A percentile compares a stretch with the other conserved stretches of the same genome.
These are phyloP conservation scores for Talaromyces thailandensis DNA, from an alignment of 495 filamentous ascomycete species.

Conservation along the genomic window DNA sequence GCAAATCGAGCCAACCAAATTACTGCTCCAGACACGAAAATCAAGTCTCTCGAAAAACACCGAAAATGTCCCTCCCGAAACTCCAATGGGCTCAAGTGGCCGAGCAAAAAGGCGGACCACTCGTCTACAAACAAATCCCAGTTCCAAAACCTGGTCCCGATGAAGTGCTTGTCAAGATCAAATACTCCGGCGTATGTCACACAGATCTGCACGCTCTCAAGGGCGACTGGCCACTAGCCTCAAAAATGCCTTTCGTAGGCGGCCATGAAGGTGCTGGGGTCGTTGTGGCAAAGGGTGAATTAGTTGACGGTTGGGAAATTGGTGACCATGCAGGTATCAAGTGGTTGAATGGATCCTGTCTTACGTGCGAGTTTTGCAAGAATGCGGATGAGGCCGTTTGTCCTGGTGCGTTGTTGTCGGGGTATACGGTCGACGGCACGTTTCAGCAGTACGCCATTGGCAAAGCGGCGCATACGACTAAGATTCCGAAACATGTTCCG, in stretches of 20 bases:
- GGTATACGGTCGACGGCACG: constrained; percentile 84
- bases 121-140: constrained; percentile 73
- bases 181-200: constrained; percentile 90
- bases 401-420: constrained; percentile 60
- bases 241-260: constrained; percentile 78
- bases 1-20: background rate
- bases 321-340: constrained; percentile 82
- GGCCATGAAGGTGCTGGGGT: constrained; percentile 91
- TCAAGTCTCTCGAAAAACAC: background rate
- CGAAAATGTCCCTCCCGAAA: constrained; percentile 45
- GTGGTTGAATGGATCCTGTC: constrained; percentile 83
- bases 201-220: constrained; percentile 79
- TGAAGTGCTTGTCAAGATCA: constrained; percentile 85
- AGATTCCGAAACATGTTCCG: constrained; percentile 63
- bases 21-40: background rate
- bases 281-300: constrained; percentile 67
- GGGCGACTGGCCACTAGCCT: constrained; percentile 76
- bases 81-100: constrained; percentile 85
- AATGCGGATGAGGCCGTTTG: constrained; percentile 71
- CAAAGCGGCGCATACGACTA: constrained; percentile 74
- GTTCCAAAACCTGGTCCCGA: constrained; percentile 72
- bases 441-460: constrained; percentile 91
- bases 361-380: constrained; percentile 72
- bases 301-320: constrained; percentile 64
- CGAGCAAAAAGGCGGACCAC: constrained; percentile 64